A percentile compares a stretch with the other conserved stretches of the same genome.
These are phyloP conservation scores for Tuber aestivum DNA, from an alignment of 495 filamentous ascomycete genomes.

Conservation along the genomic window DNA sequence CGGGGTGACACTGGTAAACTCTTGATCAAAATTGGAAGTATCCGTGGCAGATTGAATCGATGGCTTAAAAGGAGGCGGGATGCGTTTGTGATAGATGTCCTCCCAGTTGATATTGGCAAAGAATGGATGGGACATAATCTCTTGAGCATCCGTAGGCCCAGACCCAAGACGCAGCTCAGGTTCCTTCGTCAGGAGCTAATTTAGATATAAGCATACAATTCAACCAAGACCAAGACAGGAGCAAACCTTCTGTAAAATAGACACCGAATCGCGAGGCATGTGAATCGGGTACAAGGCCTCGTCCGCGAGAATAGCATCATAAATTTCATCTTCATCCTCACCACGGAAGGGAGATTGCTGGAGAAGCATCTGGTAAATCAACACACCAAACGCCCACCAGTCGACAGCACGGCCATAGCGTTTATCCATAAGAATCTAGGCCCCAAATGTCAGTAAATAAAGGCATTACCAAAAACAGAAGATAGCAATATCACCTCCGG, in stretches of 20 bases:
- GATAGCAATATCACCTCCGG: conserved; percentile 65
- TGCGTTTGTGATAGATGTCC: conserved; percentile 90
- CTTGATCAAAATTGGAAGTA: conserved; percentile 97
- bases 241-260: conserved; percentile 77
- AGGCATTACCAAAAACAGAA: conserved; percentile 19
- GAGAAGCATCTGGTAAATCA: conserved; percentile 99
- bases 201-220: conserved; percentile 4
- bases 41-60: conserved; percentile 85
- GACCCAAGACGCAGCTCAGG: conserved; percentile 87
- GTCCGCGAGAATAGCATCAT: conserved; percentile 96
- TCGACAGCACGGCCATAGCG: conserved; percentile 98
- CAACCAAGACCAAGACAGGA: neutral
- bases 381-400: conserved; percentile 99
- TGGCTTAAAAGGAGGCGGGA: conserved; percentile 82
- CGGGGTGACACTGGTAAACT: conserved; percentile 97
- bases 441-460: conserved; percentile 22
- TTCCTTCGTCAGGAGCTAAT: conserved; percentile 75
- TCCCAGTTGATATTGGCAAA: conserved; percentile 98
- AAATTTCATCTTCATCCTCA: conserved; percentile 99
- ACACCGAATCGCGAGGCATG: conserved; percentile 97
- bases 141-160: conserved; percentile 94
- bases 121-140: conserved; percentile 98
- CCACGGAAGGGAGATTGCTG: conserved; percentile 98
- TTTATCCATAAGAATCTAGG: conserved; percentile 91
- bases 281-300: conserved; percentile 98